Conservation (phyloP, 1,284 basidiomycete species). For the Trichosporon sp. region DNA sequence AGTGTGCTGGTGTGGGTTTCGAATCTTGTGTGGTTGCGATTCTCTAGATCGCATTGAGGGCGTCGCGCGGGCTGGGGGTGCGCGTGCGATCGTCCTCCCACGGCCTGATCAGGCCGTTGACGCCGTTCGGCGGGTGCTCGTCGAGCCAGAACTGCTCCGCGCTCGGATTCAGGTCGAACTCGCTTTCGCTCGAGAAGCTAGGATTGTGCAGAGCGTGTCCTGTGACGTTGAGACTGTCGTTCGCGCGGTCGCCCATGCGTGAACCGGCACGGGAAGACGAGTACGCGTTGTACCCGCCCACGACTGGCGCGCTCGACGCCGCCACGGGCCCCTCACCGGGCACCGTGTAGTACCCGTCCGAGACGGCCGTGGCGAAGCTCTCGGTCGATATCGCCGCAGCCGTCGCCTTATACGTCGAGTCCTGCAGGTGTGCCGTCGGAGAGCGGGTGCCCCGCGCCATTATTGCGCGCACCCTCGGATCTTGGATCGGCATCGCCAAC, state of each 20-base stretch:
- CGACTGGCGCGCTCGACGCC: background rate
- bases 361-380: background rate
- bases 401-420: background rate
- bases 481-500: background rate
- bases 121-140: constrained; percentile 14
- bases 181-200: constrained; percentile 22
- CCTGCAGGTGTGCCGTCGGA: constrained; percentile 4
- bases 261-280: background rate
- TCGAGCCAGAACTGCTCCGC: constrained; percentile 29
- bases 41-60: background rate
- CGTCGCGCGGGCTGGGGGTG: constrained; percentile 17
- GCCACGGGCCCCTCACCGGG: background rate
- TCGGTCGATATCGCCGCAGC: background rate
- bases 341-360: constrained; percentile 3
- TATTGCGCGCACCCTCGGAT: constrained; percentile 9
- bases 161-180: constrained; percentile 19
- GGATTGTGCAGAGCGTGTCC: constrained; percentile 17
- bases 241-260: background rate
- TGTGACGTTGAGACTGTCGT: background rate
- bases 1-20: background rate
- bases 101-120: constrained; percentile 10
- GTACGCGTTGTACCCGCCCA: background rate
- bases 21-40: background rate
- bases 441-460: constrained; percentile 13
- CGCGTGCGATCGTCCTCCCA: constrained; percentile 15